These are phyloP conservation scores for Alternaria hordeiaustralica DNA, from an alignment of 2,329 filamentous ascomycete species.

Conservation along the genomic window DNA sequence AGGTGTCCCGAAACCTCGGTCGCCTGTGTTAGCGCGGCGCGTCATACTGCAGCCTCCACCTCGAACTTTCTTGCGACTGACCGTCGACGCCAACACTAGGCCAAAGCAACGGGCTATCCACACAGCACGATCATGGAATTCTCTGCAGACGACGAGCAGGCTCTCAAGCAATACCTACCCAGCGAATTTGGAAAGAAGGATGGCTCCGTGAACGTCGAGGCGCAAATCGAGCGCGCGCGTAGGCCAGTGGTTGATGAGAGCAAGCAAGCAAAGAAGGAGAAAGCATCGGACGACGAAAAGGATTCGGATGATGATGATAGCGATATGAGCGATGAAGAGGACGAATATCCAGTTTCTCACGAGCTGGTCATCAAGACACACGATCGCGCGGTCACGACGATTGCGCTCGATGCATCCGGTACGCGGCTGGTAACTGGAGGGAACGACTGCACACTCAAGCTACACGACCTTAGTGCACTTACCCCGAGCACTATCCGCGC, in stretches of 20 bases:
- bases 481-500: conserved; percentile 92
- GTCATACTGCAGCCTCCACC: conserved; percentile 17
- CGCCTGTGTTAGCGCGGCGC: conserved; percentile 9
- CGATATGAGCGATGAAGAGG: conserved; percentile 72
- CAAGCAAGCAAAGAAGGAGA: conserved; percentile 36
- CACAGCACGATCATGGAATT: conserved; percentile 30
- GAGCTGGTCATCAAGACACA: conserved; percentile 93
- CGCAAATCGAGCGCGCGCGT: conserved; percentile 81
- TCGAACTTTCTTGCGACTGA: conserved; percentile 2
- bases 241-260: conserved; percentile 58
- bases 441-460: conserved; percentile 86
- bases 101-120: conserved; percentile 6
- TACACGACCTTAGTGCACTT: conserved; percentile 96
- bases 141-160: conserved; percentile 63
- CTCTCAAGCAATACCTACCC: conserved; percentile 78
- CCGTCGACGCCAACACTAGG: conserved; percentile 3
- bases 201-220: conserved; percentile 73
- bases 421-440: conserved; percentile 88
- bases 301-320: conserved; percentile 58
- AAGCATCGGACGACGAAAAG: conserved; percentile 39
- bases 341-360: conserved; percentile 91
- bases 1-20: conserved; percentile 1
- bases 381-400: conserved; percentile 81
- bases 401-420: conserved; percentile 84
- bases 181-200: conserved; percentile 84